Percentiles rank a stretch among this genome's conserved stretches.
These are phyloP conservation scores for Setaria viridis DNA, from an alignment of 202 grass and related monocot genomes.

Conservation along the genomic window DNA sequence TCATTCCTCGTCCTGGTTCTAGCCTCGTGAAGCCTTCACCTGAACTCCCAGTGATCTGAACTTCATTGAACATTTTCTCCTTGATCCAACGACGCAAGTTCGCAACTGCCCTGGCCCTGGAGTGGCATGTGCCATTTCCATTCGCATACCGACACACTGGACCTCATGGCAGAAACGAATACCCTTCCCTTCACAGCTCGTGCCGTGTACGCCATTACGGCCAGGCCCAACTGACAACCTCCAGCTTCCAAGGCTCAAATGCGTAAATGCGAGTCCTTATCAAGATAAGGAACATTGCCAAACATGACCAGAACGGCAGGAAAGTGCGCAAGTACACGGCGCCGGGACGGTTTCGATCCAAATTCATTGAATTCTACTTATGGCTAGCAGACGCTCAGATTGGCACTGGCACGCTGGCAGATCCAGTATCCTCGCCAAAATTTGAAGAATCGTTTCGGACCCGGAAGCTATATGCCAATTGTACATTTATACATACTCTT, in stretches of 20 bases:
- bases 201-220: not conserved
- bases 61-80: too few species aligned
- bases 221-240: not conserved
- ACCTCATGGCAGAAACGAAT: not conserved
- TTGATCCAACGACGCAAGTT: not conserved
- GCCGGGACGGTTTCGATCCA: not conserved
- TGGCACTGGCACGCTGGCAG: too few species aligned
- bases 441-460: too few species aligned
- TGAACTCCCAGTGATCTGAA: too few species aligned
- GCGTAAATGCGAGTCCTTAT: not conserved
- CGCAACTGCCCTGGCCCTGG: not conserved
- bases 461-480: too few species aligned
- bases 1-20: too few species aligned
- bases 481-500: too few species aligned
- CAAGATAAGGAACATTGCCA: not conserved
- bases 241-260: not conserved
- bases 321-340: not conserved
- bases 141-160: not conserved
- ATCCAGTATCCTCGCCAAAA: too few species aligned
- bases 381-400: too few species aligned
- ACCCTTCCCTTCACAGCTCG: not conserved
- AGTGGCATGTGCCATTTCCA: not conserved
- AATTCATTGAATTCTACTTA: too few species aligned
- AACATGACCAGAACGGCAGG: not conserved
- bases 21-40: too few species aligned